A percentile compares a stretch with the other conserved stretches of the same genome.
Conservation (phyloP, 305 asterid species). For the Nicotiana rustica region DNA sequence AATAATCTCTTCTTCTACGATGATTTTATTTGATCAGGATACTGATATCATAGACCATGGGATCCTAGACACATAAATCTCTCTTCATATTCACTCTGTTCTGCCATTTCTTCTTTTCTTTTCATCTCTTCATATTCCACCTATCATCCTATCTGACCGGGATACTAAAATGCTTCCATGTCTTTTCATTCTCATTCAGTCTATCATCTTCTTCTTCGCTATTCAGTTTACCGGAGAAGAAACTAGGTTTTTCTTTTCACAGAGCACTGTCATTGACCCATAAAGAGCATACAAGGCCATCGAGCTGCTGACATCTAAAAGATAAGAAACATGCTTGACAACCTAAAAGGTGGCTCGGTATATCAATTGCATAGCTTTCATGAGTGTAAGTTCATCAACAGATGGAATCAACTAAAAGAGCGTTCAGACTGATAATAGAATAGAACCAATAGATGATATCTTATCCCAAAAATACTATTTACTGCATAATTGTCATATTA, state of each 20-base stretch:
- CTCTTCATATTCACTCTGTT: background rate
- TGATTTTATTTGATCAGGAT: background rate
- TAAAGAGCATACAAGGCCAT: background rate
- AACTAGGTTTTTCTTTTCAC: background rate
- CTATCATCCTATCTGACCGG: background rate
- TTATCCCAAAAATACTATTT: background rate
- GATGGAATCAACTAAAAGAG: background rate
- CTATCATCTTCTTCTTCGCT: background rate
- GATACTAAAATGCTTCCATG: background rate
- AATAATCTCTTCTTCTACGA: background rate
- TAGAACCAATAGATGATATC: background rate
- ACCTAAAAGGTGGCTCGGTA: background rate
- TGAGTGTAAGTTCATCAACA: background rate
- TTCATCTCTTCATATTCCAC: background rate
- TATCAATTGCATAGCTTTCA: background rate
- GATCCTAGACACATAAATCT: background rate
- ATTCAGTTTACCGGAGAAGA: background rate
- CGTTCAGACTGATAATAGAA: background rate
- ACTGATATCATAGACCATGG: background rate
- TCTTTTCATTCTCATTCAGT: background rate
- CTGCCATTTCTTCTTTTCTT: background rate
- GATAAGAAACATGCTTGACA: background rate
- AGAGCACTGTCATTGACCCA: background rate
- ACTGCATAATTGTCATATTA: background rate
- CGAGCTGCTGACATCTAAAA: background rate